Evolutionary conservation across 2,329 filamentous ascomycete genomes (phyloP).

Genomic region (Aureobasidium sp.): DNA sequence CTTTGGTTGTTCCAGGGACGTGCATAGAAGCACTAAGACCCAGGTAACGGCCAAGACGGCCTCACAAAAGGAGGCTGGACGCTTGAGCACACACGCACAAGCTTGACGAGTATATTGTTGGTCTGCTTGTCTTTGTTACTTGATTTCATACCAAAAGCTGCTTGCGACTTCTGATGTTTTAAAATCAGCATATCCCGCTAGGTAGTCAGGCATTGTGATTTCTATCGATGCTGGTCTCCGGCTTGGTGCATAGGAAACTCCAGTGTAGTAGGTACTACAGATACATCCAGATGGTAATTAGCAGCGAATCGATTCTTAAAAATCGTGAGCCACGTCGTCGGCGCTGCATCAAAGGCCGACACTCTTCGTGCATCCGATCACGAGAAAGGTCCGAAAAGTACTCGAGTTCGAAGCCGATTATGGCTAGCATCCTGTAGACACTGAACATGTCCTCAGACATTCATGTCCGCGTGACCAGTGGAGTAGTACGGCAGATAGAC

Average conservation of each 20-base stretch:
- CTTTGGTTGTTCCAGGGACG: conserved; percentile 5
- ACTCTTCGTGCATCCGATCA: background rate
- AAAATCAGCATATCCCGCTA: background rate
- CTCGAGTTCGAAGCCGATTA: background rate
- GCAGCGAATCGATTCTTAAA: background rate
- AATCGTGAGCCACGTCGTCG: background rate
- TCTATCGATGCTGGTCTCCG: background rate
- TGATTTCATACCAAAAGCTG: background rate
- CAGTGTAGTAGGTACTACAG: background rate
- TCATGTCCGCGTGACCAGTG: conserved; percentile 2
- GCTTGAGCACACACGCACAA: background rate
- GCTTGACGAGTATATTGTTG: background rate
- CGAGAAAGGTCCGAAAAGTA: background rate
- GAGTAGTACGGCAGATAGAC: background rate
- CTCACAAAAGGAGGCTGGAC: background rate
- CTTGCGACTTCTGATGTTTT: background rate
- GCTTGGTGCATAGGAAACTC: background rate
- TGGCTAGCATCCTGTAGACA: background rate
- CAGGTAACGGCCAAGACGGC: too few species aligned
- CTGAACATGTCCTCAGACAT: background rate
- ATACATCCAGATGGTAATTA: too few species aligned
- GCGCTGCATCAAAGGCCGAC: background rate
- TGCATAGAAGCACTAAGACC: background rate
- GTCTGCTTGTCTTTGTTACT: background rate
- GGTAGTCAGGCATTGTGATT: background rate